phyloP scores from a whole-genome alignment of 1,139 yeast species.

The Pichia sp. region DNA sequence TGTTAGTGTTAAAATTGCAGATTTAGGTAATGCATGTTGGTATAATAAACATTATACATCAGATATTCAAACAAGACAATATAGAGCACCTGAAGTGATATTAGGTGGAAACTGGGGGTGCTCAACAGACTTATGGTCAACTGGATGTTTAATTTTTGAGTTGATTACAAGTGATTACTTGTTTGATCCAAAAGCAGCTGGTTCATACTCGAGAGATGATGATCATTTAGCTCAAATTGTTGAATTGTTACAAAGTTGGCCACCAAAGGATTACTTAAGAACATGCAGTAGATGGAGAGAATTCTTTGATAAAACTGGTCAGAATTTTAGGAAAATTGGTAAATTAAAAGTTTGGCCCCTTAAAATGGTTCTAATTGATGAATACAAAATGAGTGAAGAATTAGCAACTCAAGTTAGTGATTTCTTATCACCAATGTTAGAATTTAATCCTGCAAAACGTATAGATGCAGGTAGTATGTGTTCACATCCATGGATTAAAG shows the following conservation, averaged over 20 bases:
- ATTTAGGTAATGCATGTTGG: slow-evolving; percentile 72
- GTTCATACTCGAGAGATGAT: slow-evolving; percentile 54
- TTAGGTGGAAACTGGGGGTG: slow-evolving; percentile 67
- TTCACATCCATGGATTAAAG: slow-evolving; percentile 65
- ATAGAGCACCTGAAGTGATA: slow-evolving; percentile 62
- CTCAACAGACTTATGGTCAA: slow-evolving; percentile 69
- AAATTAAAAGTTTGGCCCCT: slow-evolving; percentile 62
- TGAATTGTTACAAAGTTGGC: slow-evolving; percentile 57
- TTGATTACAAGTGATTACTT: slow-evolving; percentile 68
- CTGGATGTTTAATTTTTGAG: slow-evolving; percentile 66
- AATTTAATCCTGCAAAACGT: slow-evolving; percentile 57
- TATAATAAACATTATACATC: slow-evolving; percentile 59
- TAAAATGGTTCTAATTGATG: slow-evolving; percentile 63
- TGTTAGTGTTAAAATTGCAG: slow-evolving; percentile 60
- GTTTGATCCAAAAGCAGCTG: slow-evolving; percentile 56
- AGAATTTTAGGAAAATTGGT: slow-evolving; percentile 45
- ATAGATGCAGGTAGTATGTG: slow-evolving; percentile 76
- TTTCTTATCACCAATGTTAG: slow-evolving; percentile 61
- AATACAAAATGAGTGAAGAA: slow-evolving; percentile 80
- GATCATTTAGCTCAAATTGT: slow-evolving; percentile 72
- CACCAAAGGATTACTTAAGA: slow-evolving; percentile 35
- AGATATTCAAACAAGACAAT: slow-evolving; percentile 71
- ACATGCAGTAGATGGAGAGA: slow-evolving; percentile 48
- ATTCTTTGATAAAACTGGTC: slow-evolving; percentile 38
- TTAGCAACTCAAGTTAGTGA: slow-evolving; percentile 59